Base-by-base conservation (phyloP, 345 rosid species). In the Eucalyptus regnans region DNA sequence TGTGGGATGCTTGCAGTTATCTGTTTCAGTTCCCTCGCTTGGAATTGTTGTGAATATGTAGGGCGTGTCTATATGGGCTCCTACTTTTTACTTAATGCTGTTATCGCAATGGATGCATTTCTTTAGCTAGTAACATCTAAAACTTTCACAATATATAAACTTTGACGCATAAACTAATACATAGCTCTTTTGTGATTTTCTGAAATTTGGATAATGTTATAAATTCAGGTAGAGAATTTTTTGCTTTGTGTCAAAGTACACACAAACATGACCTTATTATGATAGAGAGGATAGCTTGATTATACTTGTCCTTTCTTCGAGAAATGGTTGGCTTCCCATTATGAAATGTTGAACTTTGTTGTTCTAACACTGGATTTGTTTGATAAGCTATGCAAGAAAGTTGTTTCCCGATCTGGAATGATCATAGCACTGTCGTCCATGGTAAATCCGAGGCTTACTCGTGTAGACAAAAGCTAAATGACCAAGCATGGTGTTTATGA, bases 141-240 rank as follows among this genome's bases (percentile, higher is more conserved):
- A 52, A 52, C 8, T 52, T 52, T 18, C 23, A 52, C 56, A 18
- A 52, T 7, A 52, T 18, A 20, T 1, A 7, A 20, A 54, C 10
- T 54, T 20, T 8, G 5, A 54, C 2, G 1, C 10, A 1, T 20
- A 0, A 20, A 54, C 5, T 54, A 16, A 51, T 51, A 51, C 2
- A 51, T 7, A 20, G 1, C 58, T 54, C 25, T 54, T 20, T 52
- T 10, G 5, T 58, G 13, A 4, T 58, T 58, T 58, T 23, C 25
- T 58, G 12, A 58, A 58, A 58, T 23, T 58, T 25, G 64, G 14
- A 58, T 25, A 58, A 9, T 25, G 14, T 10, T 58, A 3, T 25
- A 10, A 58, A 58, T 58, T 58, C 64, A 23, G 3, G n/a, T 4
- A 25, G 3, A 0, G 11, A 56, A 56, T 0, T 23, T 58, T 58